These are phyloP conservation scores for Petunia hybrid DNA, from an alignment of 305 asterid genomes.

Conservation along the genomic window DNA sequence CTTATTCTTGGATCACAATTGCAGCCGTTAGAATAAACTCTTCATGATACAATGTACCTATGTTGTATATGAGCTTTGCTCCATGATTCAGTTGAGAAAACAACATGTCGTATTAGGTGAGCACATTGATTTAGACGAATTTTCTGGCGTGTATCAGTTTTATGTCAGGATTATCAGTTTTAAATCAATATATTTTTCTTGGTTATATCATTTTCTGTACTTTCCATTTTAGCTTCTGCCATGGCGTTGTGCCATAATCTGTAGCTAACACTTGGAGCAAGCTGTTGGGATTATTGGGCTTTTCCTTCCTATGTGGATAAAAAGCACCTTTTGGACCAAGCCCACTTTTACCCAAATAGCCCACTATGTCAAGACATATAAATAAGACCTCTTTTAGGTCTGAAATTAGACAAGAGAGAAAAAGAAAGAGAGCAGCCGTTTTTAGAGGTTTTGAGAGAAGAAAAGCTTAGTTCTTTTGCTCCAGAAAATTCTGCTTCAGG, in stretches of 20 bases:
- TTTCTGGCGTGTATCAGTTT: not conserved
- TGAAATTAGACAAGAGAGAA: no score
- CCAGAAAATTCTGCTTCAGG: no score
- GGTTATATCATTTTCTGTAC: not conserved
- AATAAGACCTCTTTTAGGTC: no score
- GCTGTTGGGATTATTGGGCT: no score
- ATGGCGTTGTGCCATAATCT: not conserved
- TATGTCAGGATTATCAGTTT: not conserved
- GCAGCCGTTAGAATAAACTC: constrained; percentile 12
- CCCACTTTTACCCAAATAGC: no score
- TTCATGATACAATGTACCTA: constrained; percentile 24
- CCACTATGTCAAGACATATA: no score
- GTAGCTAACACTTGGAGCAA: not conserved
- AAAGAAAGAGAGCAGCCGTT: no score
- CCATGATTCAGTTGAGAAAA: constrained; percentile 2
- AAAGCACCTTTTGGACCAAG: no score
- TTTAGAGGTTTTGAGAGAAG: no score
- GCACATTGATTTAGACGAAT: not conserved
- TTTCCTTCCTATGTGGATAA: no score
- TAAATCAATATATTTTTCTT: not conserved
- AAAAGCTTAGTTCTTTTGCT: no score
- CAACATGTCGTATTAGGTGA: not conserved
- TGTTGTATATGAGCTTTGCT: not conserved
- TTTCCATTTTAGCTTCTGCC: not conserved
- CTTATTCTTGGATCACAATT: not conserved